Base-by-base conservation (phyloP, 805 yeast genomes). In the Ogataea glucozyma region DNA sequence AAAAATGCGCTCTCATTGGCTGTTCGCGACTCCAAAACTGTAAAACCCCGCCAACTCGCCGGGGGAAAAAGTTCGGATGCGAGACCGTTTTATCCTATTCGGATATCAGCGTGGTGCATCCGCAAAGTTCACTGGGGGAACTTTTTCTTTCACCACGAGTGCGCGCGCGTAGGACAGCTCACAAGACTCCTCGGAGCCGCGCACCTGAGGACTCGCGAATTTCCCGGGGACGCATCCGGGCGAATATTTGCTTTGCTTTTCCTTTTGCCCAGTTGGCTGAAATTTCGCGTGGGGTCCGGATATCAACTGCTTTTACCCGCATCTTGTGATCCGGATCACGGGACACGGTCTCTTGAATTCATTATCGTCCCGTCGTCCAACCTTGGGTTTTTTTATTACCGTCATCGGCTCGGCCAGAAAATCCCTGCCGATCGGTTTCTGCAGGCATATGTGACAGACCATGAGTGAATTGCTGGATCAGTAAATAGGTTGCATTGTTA, bases 1-100 rank as follows among this genome's bases (percentile, higher is more conserved):
- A 42, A 42, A 26, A 37, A 22, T 18, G 27, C 10, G 11, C 17
- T 26, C 41, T 42, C 40, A 42, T 42, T 42, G 46, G 46, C 46
- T 42, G 46, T 20, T 16, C 26, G 19, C 27, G 36, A 12, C 24
- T 34, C 27, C 2, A 7, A 6, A 11, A 13, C 24, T 33, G 26
- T 4, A 6, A 17, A 18, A 13, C 38, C 38, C 38, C 38, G 38
- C 18, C 20, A 34, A 12, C 29, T 6, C 27, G 27, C 36, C 27
- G 36, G 27, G 36, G 38, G 14, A 16, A 34, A 29, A 26, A 35
- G 12, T 31, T 37, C 46, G 46, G 46, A 42, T 26, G 41, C 41
- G 38, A 42, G 33, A 38, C 12, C 29, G 40, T 29, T 37, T 30
- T 42, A 34, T 37, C 46, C 46, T 27, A 11, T 21, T 32, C 27